A percentile compares a stretch with the other conserved stretches of the same genome.
Evolutionary conservation across 1,284 basidiomycete genomes (phyloP).

Genomic region (Ustilago cynodontis): DNA sequence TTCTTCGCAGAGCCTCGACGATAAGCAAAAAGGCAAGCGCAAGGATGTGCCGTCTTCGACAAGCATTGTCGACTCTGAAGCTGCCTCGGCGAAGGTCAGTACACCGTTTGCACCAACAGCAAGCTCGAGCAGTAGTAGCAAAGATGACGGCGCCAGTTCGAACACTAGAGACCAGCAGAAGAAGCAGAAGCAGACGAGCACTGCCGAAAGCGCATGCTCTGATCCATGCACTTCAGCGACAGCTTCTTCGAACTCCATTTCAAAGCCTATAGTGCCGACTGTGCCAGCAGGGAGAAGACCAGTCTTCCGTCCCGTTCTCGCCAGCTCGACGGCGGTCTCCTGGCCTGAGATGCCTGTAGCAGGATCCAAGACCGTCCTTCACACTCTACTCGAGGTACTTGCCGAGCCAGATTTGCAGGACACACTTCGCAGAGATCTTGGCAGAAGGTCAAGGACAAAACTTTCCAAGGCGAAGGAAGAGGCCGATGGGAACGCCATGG

Average conservation of each 20-base stretch:
- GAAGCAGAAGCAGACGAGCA: not conserved
- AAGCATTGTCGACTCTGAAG: not conserved
- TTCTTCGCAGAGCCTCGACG: conserved; percentile 16
- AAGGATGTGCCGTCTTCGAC: conserved; percentile 1
- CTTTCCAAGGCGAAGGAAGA: not conserved
- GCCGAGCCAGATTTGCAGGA: conserved; percentile 16
- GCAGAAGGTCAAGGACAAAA: conserved; percentile 7
- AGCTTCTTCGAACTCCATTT: not conserved
- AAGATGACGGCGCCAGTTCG: not conserved
- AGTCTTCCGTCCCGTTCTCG: conserved; percentile 50
- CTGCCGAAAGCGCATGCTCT: not conserved
- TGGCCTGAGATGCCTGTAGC: conserved; percentile 52
- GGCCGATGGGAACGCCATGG: not conserved
- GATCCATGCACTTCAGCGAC: not conserved
- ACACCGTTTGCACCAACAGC: not conserved
- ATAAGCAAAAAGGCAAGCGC: conserved; percentile 15
- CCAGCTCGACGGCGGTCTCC: conserved; percentile 42
- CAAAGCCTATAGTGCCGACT: conserved; percentile 2
- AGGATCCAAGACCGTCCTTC: conserved; percentile 46
- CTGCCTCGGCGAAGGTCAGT: not conserved
- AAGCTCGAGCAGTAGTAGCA: conserved; percentile 13
- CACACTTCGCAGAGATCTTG: conserved; percentile 22
- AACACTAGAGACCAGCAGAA: conserved; percentile 12
- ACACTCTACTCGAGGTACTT: conserved; percentile 46
- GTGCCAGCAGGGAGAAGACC: conserved; percentile 35